Conservation (phyloP, 1,139 yeast species). For the Geotrichum phurueaensis region DNA sequence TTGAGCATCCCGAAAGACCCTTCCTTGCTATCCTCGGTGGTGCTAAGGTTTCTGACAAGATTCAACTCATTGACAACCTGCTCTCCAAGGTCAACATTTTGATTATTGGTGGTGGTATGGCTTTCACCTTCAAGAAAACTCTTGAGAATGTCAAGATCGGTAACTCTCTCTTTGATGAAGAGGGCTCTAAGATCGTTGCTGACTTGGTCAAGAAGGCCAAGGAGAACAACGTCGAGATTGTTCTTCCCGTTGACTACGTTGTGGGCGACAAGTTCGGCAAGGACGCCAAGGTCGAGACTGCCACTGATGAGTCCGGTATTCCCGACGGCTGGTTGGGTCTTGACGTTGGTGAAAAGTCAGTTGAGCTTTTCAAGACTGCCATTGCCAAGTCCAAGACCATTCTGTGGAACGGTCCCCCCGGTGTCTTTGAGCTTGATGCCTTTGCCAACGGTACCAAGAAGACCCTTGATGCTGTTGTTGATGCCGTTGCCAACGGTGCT, state of each 20-base stretch:
- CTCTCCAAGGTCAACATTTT: conserved; percentile 87
- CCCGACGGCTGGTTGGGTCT: conserved; percentile 93
- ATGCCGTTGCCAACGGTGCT: conserved; percentile 80
- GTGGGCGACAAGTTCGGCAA: conserved; percentile 90
- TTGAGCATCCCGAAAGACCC: conserved; percentile 94
- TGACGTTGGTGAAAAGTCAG: conserved; percentile 86
- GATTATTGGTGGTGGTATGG: conserved; percentile 98
- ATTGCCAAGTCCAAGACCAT: conserved; percentile 91
- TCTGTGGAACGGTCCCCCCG: conserved; percentile 99
- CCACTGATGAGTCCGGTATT: conserved; percentile 81
- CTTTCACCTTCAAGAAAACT: conserved; percentile 95
- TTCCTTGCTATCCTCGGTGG: conserved; percentile 97
- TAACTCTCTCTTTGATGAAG: conserved; percentile 81
- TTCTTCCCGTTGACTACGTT: conserved; percentile 88
- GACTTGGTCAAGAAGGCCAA: conserved; percentile 88
- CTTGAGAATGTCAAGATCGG: conserved; percentile 78
- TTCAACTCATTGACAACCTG: conserved; percentile 93
- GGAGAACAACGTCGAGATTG: conserved; percentile 84
- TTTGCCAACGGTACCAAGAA: conserved; percentile 88
- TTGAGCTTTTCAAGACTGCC: conserved; percentile 66
- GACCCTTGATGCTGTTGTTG: conserved; percentile 78
- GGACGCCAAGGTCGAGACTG: conserved; percentile 76
- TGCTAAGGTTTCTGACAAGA: conserved; percentile 97
- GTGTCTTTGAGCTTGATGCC: conserved; percentile 92
- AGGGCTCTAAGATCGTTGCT: conserved; percentile 89